A percentile compares a stretch with the other conserved stretches of the same genome.
Evolutionary conservation across 495 filamentous ascomycete species (phyloP).

Genomic region (Tetracladium marchalianum): DNA sequence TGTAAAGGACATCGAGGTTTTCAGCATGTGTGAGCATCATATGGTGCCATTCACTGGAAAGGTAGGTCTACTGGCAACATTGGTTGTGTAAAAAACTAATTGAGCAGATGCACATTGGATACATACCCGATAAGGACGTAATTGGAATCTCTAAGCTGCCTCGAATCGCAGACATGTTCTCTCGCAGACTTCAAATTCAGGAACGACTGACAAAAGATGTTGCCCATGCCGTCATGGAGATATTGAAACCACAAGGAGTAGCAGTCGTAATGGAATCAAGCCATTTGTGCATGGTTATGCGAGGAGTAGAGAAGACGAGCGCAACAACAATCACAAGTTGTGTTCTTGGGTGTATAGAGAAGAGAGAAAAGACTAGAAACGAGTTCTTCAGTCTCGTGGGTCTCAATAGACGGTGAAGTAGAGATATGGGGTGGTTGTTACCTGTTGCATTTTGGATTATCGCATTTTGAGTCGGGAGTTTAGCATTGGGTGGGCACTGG

Average conservation of each 20-base stretch:
- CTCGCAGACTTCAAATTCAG: slow-evolving; percentile 84
- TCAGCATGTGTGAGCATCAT: slow-evolving; percentile 94
- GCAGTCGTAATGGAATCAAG: slow-evolving; percentile 95
- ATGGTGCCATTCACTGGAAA: slow-evolving; percentile 94
- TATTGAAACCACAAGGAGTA: slow-evolving; percentile 88
- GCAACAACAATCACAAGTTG: slow-evolving; percentile 89
- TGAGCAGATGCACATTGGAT: slow-evolving; percentile 89
- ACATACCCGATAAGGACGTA: slow-evolving; percentile 78
- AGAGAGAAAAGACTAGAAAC: slow-evolving; percentile 84
- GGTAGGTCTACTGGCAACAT: slow-evolving; percentile 33
- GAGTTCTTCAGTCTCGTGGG: slow-evolving; percentile 77
- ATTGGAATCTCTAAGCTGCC: slow-evolving; percentile 94
- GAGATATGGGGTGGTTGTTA: neutral
- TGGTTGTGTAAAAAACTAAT: neutral
- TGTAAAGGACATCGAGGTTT: slow-evolving; percentile 95
- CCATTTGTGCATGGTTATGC: slow-evolving; percentile 91
- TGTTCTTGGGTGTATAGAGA: slow-evolving; percentile 88
- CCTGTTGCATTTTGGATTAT: neutral
- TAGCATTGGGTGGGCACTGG: slow-evolving; percentile 1
- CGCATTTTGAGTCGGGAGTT: neutral
- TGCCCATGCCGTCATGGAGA: slow-evolving; percentile 83
- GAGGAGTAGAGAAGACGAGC: slow-evolving; percentile 59
- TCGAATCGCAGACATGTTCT: slow-evolving; percentile 95
- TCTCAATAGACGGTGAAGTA: slow-evolving; percentile 44
- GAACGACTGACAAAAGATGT: slow-evolving; percentile 95